phyloP scores from a whole-genome alignment of 179 eudicot genomes.

The Sideroxylon spinosum region DNA sequence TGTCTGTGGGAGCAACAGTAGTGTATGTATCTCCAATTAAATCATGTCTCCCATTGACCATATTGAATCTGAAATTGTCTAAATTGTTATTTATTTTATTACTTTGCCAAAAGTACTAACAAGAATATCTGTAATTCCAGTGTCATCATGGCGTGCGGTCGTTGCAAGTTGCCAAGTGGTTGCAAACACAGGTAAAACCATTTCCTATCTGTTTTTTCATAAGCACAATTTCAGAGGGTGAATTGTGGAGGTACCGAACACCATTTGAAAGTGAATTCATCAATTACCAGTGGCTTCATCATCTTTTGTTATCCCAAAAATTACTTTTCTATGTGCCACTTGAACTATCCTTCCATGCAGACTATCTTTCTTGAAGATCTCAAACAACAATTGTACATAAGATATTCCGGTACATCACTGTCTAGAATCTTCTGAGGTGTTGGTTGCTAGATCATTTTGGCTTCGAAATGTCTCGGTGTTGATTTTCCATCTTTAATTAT shows the following conservation, averaged over 20 bases:
- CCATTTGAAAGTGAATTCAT: neutral
- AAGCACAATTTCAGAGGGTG: neutral
- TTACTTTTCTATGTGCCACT: neutral
- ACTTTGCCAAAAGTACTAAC: conserved; percentile 14
- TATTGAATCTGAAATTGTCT: neutral
- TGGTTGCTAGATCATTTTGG: too few species aligned
- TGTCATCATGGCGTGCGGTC: conserved; percentile 97
- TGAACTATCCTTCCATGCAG: neutral
- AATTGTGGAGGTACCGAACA: neutral
- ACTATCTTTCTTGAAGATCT: too few species aligned
- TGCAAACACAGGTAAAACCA: conserved; percentile 76
- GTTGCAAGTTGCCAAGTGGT: conserved; percentile 89
- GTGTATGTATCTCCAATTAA: neutral
- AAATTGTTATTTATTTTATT: neutral
- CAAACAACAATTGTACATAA: neutral
- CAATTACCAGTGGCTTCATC: too few species aligned
- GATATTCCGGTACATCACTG: neutral
- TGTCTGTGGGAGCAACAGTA: neutral
- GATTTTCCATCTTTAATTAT: too few species aligned
- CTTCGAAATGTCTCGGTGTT: too few species aligned
- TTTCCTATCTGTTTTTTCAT: conserved; percentile 9
- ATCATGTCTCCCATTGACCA: neutral
- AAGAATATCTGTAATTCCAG: conserved; percentile 37
- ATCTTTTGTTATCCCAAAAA: neutral
- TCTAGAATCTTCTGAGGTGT: neutral